A percentile compares a stretch with the other conserved stretches of the same genome.
These are phyloP conservation scores for Apophysomyces sp. DNA, from an alignment of 371 early-diverging fungal species.

Conservation along the genomic window DNA sequence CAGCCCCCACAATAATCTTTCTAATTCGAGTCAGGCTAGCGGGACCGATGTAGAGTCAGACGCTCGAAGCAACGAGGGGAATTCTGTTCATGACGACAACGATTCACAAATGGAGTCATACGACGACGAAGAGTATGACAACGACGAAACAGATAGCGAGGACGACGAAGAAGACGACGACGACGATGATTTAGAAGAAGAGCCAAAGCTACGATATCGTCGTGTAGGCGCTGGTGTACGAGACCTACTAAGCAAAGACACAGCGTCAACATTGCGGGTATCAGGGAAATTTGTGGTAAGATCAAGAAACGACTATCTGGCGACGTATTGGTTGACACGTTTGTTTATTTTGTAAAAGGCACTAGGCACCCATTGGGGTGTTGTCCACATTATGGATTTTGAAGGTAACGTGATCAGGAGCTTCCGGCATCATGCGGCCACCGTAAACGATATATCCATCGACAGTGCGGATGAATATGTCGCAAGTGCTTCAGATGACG, in stretches of 20 bases:
- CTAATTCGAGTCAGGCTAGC: not conserved
- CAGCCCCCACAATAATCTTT: not conserved
- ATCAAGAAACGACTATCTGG: not conserved
- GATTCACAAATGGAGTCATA: constrained; percentile 14
- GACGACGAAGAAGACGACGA: constrained; percentile 49
- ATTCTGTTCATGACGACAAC: constrained; percentile 18
- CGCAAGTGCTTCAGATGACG: constrained; percentile 92
- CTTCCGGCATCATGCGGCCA: constrained; percentile 75
- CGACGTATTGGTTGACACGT: not conserved
- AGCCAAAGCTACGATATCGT: constrained; percentile 89
- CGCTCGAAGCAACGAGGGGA: constrained; percentile 32
- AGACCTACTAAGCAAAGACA: constrained; percentile 83
- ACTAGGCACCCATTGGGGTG: constrained; percentile 95
- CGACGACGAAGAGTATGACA: constrained; percentile 12
- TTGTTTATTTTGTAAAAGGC: constrained; percentile 48
- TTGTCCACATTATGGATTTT: constrained; percentile 88
- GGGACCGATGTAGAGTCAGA: constrained; percentile 28
- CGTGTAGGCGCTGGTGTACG: constrained; percentile 74
- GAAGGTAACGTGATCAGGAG: constrained; percentile 86
- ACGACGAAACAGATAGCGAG: constrained; percentile 30
- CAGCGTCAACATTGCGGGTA: constrained; percentile 75
- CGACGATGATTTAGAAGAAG: constrained; percentile 71
- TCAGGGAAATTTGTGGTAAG: constrained; percentile 84
- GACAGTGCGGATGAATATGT: constrained; percentile 87
- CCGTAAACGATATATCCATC: constrained; percentile 84